Evolutionary conservation across 495 filamentous ascomycete species (phyloP).

Genomic region (Amphirosellinia nigrospora): DNA sequence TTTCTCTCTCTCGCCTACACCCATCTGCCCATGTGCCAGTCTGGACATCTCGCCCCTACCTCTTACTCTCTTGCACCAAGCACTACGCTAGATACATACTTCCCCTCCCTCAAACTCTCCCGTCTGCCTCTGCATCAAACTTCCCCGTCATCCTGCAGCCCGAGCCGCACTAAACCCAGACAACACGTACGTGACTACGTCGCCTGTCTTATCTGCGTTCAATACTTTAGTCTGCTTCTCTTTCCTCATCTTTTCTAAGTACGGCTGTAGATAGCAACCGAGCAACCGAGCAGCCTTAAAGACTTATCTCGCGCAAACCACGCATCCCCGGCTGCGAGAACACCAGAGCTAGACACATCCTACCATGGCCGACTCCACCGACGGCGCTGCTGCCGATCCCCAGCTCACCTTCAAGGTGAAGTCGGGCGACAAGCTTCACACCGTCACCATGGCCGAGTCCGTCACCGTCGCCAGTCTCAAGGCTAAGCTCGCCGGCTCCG

Average conservation of each 20-base stretch:
- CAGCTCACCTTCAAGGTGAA: constrained; percentile 94
- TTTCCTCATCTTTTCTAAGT: not conserved
- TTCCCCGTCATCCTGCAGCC: not conserved
- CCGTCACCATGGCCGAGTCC: constrained; percentile 76
- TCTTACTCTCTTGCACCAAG: not conserved
- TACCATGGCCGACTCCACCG: constrained; percentile 61
- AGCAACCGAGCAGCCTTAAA: not conserved
- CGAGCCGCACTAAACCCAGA: not conserved
- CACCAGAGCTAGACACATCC: not conserved
- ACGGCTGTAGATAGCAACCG: not conserved
- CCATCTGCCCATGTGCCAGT: not conserved
- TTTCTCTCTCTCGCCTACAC: not conserved
- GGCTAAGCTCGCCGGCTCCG: constrained; percentile 75
- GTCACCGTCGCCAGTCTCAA: constrained; percentile 87
- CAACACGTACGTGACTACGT: not conserved
- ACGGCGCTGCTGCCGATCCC: constrained; percentile 54
- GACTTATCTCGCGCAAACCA: not conserved
- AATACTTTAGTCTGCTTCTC: too few species aligned
- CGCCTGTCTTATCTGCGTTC: not conserved
- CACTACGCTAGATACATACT: too few species aligned
- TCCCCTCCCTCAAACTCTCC: not conserved
- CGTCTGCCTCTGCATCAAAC: not conserved
- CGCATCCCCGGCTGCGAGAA: not conserved
- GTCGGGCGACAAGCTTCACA: constrained; percentile 83
- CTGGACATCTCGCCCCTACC: not conserved